Conservation (phyloP, 176 grass and related monocot genomes). For the Alopecurus myosuroides region DNA sequence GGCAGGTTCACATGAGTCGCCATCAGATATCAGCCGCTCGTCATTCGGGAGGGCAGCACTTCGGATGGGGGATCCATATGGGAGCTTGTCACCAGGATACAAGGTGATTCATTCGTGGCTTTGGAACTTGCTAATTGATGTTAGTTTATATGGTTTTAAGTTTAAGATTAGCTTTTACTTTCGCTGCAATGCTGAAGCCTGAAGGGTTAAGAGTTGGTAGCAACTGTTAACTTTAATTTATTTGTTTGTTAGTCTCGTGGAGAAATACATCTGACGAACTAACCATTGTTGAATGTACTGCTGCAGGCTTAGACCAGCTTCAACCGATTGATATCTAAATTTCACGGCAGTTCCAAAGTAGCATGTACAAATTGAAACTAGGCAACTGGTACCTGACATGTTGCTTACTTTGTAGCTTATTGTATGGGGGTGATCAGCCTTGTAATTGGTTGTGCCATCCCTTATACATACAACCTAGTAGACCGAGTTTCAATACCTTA, state of each 20-base stretch:
- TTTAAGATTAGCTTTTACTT: not conserved
- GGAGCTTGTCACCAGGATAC: constrained; percentile 42
- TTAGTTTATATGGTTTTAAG: not conserved
- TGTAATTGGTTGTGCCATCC: not conserved
- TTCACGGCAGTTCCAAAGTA: not conserved
- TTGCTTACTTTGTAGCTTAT: not conserved
- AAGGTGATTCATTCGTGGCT: constrained; percentile 55
- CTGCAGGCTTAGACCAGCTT: not conserved
- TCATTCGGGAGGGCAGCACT: constrained; percentile 51
- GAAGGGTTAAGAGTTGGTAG: not conserved
- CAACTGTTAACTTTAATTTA: not conserved
- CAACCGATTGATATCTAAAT: not conserved
- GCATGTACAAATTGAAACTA: not conserved
- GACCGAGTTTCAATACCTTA: not conserved
- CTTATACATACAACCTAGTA: not conserved
- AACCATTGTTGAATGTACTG: not conserved
- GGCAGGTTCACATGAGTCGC: constrained; percentile 41
- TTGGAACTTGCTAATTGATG: not conserved
- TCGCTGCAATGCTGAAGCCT: not conserved
- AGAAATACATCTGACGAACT: not conserved
- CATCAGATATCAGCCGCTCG: constrained; percentile 38
- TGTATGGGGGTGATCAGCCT: not conserved
- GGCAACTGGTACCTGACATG: not conserved
- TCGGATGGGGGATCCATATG: constrained; percentile 45
- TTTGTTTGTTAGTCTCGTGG: not conserved